These are phyloP conservation scores for Urtica urens DNA, from an alignment of 306 rosid genomes.

Conservation along the genomic window DNA sequence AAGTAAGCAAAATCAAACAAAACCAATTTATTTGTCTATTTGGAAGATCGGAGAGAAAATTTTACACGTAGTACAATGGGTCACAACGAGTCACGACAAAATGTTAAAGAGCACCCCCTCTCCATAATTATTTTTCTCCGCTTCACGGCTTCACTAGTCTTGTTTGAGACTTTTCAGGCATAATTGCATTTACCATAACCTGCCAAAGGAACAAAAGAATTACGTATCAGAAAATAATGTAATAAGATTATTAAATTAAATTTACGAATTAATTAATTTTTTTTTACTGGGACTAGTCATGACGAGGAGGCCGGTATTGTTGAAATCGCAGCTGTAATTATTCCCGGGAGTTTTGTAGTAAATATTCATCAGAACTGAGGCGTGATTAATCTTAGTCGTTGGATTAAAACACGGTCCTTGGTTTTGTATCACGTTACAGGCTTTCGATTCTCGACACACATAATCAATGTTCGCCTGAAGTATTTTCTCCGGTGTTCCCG, in stretches of 20 bases:
- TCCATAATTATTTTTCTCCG: too few species aligned
- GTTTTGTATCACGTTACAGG: slow-evolving; percentile 16
- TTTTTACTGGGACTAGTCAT: slow-evolving; percentile 11
- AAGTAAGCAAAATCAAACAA: too few species aligned
- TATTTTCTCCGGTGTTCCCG: slow-evolving; percentile 10
- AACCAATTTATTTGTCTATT: too few species aligned
- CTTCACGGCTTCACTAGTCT: too few species aligned
- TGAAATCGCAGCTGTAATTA: slow-evolving; percentile 9
- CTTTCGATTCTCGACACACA: slow-evolving; percentile 6
- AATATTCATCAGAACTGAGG: slow-evolving; percentile 13
- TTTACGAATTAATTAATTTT: too few species aligned
- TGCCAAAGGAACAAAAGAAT: background rate
- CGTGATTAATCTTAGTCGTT: slow-evolving; percentile 9
- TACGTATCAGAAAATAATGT: too few species aligned
- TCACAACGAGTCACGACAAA: too few species aligned
- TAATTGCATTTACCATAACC: background rate
- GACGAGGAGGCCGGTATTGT: background rate
- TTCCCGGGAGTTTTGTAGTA: slow-evolving; percentile 4
- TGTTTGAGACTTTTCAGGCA: background rate
- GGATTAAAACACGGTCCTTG: slow-evolving; percentile 14
- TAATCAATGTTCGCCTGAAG: slow-evolving; percentile 13
- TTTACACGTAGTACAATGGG: too few species aligned
- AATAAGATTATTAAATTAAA: background rate
- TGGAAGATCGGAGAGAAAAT: too few species aligned
- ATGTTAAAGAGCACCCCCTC: too few species aligned